Evolutionary conservation across 495 filamentous ascomycete genomes (phyloP).

Genomic region (Cercophora scortea): DNA sequence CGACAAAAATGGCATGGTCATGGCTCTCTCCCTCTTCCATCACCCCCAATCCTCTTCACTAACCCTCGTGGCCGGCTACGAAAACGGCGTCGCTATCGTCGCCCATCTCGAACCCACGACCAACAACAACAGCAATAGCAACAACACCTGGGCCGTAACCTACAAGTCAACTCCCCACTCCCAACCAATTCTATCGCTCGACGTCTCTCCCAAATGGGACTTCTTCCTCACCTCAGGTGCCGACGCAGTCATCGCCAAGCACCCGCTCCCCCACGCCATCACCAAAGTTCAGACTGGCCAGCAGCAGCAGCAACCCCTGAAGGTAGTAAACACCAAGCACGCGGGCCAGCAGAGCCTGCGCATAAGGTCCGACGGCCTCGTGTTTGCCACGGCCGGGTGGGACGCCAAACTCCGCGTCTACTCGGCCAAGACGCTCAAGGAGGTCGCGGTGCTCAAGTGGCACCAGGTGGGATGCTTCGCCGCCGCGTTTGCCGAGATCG

Average conservation of each 20-base stretch:
- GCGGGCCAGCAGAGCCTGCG: slow-evolving; percentile 76
- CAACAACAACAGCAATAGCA: no score
- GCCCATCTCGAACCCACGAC: slow-evolving; percentile 20
- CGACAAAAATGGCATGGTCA: slow-evolving; percentile 78
- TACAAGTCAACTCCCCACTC: slow-evolving; percentile 51
- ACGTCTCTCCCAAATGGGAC: slow-evolving; percentile 45
- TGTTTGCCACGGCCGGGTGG: slow-evolving; percentile 93
- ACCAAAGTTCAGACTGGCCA: neutral
- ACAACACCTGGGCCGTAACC: no score
- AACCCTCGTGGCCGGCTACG: slow-evolving; percentile 68
- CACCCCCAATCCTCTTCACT: slow-evolving; percentile 31
- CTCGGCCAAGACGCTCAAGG: slow-evolving; percentile 69
- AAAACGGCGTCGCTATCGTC: slow-evolving; percentile 69
- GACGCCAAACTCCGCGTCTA: slow-evolving; percentile 77
- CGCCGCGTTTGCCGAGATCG: slow-evolving; percentile 62
- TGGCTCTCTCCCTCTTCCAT: slow-evolving; percentile 64
- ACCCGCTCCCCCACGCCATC: slow-evolving; percentile 31
- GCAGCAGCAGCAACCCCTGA: slow-evolving; percentile 34
- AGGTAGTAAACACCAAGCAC: slow-evolving; percentile 69
- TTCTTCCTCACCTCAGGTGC: slow-evolving; percentile 79
- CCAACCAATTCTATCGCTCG: slow-evolving; percentile 80
- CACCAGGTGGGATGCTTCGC: slow-evolving; percentile 84
- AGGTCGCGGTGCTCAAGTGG: slow-evolving; percentile 94
- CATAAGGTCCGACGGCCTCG: slow-evolving; percentile 70
- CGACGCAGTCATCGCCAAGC: slow-evolving; percentile 49